A percentile compares a stretch with the other conserved stretches of the same genome.
These are phyloP conservation scores for Metschnikowia kofuensis DNA, from an alignment of 805 yeast species.

Conservation along the genomic window DNA sequence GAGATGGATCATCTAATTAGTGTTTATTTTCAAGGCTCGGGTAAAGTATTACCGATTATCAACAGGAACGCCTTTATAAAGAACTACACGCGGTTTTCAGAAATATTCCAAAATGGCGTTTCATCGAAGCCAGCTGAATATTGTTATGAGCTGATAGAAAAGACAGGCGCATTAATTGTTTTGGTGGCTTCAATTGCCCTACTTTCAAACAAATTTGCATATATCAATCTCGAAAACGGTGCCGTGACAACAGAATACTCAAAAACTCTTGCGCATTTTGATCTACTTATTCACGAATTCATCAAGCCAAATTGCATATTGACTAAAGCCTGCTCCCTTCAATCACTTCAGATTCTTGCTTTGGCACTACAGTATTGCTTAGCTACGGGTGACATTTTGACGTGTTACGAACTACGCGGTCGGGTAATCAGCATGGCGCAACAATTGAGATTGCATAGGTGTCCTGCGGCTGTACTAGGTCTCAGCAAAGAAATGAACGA, in stretches of 20 bases:
- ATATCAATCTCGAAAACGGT: constrained; percentile 10
- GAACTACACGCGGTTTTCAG: constrained; percentile 49
- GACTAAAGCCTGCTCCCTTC: constrained; percentile 58
- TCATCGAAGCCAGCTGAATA: constrained; percentile 6
- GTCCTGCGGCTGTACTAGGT: constrained; percentile 83
- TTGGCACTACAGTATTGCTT: constrained; percentile 69
- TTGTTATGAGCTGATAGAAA: constrained; percentile 41
- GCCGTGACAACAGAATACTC: constrained; percentile 14
- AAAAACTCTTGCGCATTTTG: constrained; percentile 46
- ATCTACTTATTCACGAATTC: constrained; percentile 59
- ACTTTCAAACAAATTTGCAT: constrained; percentile 40
- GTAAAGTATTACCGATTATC: constrained; percentile 62
- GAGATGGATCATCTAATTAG: constrained; percentile 68
- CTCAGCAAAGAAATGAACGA: constrained; percentile 37
- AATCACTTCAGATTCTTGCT: constrained; percentile 65
- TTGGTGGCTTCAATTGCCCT: constrained; percentile 47
- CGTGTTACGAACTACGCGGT: constrained; percentile 75
- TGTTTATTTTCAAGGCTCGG: constrained; percentile 76
- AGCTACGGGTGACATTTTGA: constrained; percentile 68
- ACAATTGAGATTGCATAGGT: constrained; percentile 77
- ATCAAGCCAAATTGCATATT: constrained; percentile 55
- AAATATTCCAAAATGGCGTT: constrained; percentile 42
- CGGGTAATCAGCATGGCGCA: constrained; percentile 79
- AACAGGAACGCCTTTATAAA: constrained; percentile 66
- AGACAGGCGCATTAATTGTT: constrained; percentile 55